These are phyloP conservation scores for Picochlorum costavermella DNA, from an alignment of 139 green algal species.

Conservation along the genomic window DNA sequence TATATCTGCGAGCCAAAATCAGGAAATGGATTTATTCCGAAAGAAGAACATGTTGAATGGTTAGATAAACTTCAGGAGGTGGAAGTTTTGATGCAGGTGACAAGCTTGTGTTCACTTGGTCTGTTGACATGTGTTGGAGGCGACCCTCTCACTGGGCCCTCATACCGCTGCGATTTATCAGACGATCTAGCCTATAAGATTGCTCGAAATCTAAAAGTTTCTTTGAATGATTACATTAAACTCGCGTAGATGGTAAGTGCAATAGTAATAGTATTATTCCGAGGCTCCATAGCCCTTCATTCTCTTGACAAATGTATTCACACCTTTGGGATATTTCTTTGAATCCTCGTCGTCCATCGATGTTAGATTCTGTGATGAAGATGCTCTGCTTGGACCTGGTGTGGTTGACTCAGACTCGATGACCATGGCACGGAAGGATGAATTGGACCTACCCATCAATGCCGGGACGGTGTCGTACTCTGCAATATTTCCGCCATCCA, in stretches of 20 bases:
- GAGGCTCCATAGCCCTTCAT: constrained; percentile 6
- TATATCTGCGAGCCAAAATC: constrained; percentile 24
- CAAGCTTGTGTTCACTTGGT: constrained; percentile 32
- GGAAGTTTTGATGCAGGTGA: constrained; percentile 32
- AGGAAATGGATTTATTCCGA: constrained; percentile 13
- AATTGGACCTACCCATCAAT: constrained; percentile 17
- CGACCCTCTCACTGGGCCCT: constrained; percentile 25
- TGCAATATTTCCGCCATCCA: constrained; percentile 45
- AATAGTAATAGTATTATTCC: too few species aligned
- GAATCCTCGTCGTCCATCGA: background rate
- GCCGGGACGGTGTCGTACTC: constrained; percentile 40
- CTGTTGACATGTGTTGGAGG: constrained; percentile 20
- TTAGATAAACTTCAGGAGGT: constrained; percentile 12
- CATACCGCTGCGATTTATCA: constrained; percentile 36
- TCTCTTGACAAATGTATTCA: constrained; percentile 23
- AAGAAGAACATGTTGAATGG: background rate
- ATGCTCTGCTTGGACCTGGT: background rate
- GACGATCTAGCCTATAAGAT: constrained; percentile 25
- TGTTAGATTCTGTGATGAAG: background rate
- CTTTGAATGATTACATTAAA: constrained; percentile 27
- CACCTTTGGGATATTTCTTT: background rate
- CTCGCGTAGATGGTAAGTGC: background rate
- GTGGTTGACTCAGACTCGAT: constrained; percentile 2
- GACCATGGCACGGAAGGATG: constrained; percentile 28
- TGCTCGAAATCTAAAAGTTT: constrained; percentile 30